A percentile compares a stretch with the other conserved stretches of the same genome.
These are phyloP conservation scores for Alternaria postmessia DNA, from an alignment of 2,329 filamentous ascomycete genomes.

Conservation along the genomic window DNA sequence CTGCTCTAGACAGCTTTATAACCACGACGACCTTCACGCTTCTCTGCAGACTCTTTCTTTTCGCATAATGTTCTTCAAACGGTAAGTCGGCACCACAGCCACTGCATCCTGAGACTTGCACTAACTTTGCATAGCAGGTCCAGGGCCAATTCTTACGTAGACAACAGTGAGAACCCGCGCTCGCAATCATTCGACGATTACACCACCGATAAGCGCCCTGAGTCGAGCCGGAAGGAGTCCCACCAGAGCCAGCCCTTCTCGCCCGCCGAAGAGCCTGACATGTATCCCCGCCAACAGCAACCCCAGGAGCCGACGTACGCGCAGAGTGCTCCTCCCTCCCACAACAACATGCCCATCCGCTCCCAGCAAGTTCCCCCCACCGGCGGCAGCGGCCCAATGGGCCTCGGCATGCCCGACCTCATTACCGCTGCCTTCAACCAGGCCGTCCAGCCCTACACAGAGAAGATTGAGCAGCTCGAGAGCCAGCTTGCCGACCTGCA, in stretches of 20 bases:
- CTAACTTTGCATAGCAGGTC: constrained; percentile 48
- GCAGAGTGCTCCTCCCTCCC: constrained; percentile 29
- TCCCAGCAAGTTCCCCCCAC: constrained; percentile 36
- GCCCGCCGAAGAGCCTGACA: constrained; percentile 46
- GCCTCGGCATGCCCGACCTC: constrained; percentile 59
- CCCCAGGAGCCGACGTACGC: constrained; percentile 49
- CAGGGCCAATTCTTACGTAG: constrained; percentile 58
- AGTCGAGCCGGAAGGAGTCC: constrained; percentile 50
- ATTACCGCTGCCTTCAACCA: constrained; percentile 63
- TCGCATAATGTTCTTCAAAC: constrained; percentile 59
- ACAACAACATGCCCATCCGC: constrained; percentile 34
- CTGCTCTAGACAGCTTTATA: constrained; percentile 35
- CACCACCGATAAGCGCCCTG: constrained; percentile 51
- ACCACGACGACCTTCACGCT: constrained; percentile 26
- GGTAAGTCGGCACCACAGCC: constrained; percentile 5
- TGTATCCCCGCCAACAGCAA: constrained; percentile 56
- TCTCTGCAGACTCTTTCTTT: constrained; percentile 27
- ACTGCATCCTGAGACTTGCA: not conserved
- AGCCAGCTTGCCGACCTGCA: constrained; percentile 60
- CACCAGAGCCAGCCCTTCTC: constrained; percentile 40
- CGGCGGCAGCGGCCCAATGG: constrained; percentile 30
- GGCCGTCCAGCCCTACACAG: constrained; percentile 60
- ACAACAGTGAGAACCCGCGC: constrained; percentile 55
- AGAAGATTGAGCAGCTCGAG: constrained; percentile 62
- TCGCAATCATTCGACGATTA: constrained; percentile 51